These are phyloP conservation scores for Leptographium flavum DNA, from an alignment of 2,329 filamentous ascomycete species.

Conservation along the genomic window DNA sequence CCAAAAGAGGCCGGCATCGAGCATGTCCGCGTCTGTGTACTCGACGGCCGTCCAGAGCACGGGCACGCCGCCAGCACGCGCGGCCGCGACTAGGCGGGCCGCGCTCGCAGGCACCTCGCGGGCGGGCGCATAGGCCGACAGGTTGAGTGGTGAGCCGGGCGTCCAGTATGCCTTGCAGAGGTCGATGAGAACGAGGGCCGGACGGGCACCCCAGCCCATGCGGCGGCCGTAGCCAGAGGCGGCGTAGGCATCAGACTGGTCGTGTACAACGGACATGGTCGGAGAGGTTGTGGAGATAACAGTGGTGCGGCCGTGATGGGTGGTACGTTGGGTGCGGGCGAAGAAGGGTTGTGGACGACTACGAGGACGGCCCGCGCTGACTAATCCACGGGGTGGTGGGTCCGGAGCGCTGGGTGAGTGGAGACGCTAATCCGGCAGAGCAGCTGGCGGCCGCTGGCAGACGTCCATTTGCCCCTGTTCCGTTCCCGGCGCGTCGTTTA, in stretches of 20 bases:
- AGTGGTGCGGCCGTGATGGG: too few species aligned
- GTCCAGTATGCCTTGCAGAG: constrained; percentile 33
- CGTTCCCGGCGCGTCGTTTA: too few species aligned
- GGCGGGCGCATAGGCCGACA: constrained; percentile 21
- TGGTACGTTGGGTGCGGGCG: too few species aligned
- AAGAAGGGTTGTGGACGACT: too few species aligned
- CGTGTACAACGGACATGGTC: neutral
- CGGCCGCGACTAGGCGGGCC: constrained; percentile 23
- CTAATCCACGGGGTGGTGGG: too few species aligned
- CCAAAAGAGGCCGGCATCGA: constrained; percentile 28
- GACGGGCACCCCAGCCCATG: constrained; percentile 28
- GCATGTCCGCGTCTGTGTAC: constrained; percentile 27
- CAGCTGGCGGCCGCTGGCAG: too few species aligned
- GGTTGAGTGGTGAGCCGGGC: constrained; percentile 25
- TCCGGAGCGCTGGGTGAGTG: too few species aligned
- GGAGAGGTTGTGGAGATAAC: neutral
- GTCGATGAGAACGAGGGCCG: constrained; percentile 30
- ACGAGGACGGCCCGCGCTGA: too few species aligned
- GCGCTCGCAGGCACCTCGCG: constrained; percentile 22
- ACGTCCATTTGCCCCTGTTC: too few species aligned
- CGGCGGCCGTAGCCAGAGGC: constrained; percentile 23
- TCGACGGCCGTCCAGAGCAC: constrained; percentile 29
- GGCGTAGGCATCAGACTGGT: constrained; percentile 13
- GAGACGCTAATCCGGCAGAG: too few species aligned
- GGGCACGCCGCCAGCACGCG: constrained; percentile 21